Evolutionary conservation across 2,329 filamentous ascomycete genomes (phyloP).

Genomic region (Neurospora sp.): DNA sequence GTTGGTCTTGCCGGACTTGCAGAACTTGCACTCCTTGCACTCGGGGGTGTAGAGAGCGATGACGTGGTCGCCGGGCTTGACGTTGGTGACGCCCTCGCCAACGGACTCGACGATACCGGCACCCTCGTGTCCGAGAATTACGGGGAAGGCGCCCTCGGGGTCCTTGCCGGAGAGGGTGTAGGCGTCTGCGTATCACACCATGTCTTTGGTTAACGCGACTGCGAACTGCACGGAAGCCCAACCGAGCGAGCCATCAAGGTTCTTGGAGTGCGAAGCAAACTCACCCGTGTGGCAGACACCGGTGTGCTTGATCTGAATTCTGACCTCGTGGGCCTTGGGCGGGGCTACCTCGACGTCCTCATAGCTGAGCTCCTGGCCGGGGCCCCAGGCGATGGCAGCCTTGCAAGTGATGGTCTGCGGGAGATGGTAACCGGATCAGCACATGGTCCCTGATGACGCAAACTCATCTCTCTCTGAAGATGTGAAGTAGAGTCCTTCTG

Average conservation of each 20-base stretch:
- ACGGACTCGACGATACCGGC: slow-evolving; percentile 88
- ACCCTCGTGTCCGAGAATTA: slow-evolving; percentile 83
- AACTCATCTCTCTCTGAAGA: background rate
- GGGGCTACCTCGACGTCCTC: slow-evolving; percentile 90
- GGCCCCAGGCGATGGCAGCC: slow-evolving; percentile 96
- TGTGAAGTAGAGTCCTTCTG: background rate
- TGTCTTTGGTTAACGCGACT: slow-evolving; percentile 1
- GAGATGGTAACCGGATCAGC: slow-evolving; percentile 1
- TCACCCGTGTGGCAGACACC: slow-evolving; percentile 95
- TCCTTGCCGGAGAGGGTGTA: slow-evolving; percentile 96
- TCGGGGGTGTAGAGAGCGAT: slow-evolving; percentile 90
- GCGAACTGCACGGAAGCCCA: background rate
- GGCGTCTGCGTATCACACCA: slow-evolving; percentile 48
- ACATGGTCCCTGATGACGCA: background rate
- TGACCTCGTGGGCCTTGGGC: slow-evolving; percentile 86
- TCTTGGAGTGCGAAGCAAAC: background rate
- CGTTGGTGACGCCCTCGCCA: slow-evolving; percentile 87
- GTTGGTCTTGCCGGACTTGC: slow-evolving; percentile 98
- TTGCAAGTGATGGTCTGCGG: slow-evolving; percentile 85
- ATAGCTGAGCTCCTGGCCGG: slow-evolving; percentile 76
- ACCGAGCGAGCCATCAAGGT: slow-evolving; percentile 5
- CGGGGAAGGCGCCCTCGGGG: slow-evolving; percentile 86
- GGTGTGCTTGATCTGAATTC: slow-evolving; percentile 94
- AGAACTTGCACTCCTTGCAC: slow-evolving; percentile 98
- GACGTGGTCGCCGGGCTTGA: slow-evolving; percentile 89